Conservation (phyloP, 164 flowering plant species). For the Magnolia changhungtana region DNA sequence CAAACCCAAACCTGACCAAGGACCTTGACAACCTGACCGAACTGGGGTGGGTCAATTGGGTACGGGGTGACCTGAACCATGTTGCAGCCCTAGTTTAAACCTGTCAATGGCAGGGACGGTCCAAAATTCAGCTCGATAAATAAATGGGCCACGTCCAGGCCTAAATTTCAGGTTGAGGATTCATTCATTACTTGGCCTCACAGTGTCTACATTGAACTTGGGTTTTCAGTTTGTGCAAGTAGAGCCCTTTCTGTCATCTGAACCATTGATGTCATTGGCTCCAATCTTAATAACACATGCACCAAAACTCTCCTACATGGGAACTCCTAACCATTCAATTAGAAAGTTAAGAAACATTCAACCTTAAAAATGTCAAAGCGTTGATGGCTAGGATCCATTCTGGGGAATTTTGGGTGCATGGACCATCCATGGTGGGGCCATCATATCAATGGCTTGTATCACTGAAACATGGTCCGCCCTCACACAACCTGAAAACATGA, state of each 20-base stretch:
- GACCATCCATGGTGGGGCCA: neutral
- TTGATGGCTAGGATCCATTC: neutral
- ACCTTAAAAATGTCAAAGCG: neutral
- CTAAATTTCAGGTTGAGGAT: neutral
- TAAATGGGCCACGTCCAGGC: neutral
- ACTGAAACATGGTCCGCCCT: neutral
- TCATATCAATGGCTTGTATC: neutral
- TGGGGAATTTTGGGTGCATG: neutral
- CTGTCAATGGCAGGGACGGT: too few relatives aligned
- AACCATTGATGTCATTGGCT: too few relatives aligned
- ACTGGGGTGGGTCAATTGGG: too few relatives aligned
- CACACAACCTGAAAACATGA: neutral
- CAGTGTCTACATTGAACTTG: neutral
- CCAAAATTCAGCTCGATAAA: too few relatives aligned
- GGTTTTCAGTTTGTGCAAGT: neutral
- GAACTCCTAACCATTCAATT: neutral
- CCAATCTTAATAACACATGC: too few relatives aligned
- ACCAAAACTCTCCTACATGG: neutral
- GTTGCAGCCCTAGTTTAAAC: too few relatives aligned
- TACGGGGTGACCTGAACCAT: too few relatives aligned
- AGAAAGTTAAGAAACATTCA: neutral
- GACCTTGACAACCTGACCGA: too few relatives aligned
- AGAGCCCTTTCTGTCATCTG: neutral
- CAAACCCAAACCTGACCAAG: too few relatives aligned
- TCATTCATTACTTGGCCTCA: neutral